These are phyloP conservation scores for Grosmannia huntii DNA, from an alignment of 2,329 filamentous ascomycete species.

Conservation along the genomic window DNA sequence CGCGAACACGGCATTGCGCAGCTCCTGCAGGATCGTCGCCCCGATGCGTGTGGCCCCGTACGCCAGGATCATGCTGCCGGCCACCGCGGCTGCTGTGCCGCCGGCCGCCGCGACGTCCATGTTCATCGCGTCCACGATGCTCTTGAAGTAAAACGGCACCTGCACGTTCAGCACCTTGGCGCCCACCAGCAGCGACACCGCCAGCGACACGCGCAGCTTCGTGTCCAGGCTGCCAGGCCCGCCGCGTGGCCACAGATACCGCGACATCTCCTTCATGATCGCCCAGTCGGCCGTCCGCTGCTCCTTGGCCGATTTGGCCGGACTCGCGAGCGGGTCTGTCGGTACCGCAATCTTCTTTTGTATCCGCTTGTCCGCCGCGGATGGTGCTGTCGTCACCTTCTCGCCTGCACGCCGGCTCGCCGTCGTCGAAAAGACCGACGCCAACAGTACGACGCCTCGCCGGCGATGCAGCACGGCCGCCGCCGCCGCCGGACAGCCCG, in stretches of 20 bases:
- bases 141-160: slow-evolving; percentile 98
- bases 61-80: slow-evolving; percentile 83
- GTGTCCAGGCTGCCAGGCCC: slow-evolving; percentile 75
- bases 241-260: slow-evolving; percentile 83
- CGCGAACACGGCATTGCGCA: slow-evolving; percentile 92
- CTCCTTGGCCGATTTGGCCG: slow-evolving; percentile 63
- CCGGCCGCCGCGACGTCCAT: slow-evolving; percentile 64
- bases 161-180: slow-evolving; percentile 96
- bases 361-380: too few relatives aligned
- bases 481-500: neutral
- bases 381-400: neutral
- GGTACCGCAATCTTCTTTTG: neutral
- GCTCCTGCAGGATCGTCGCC: slow-evolving; percentile 79
- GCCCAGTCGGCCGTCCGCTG: slow-evolving; percentile 97
- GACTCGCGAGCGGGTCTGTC: slow-evolving; percentile 45
- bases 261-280: slow-evolving; percentile 95
- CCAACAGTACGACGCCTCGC: neutral
- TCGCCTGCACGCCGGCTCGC: neutral
- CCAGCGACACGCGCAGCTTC: slow-evolving; percentile 71
- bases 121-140: slow-evolving; percentile 95
- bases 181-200: slow-evolving; percentile 71
- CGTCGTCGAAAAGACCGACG: neutral
- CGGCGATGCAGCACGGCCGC: neutral
- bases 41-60: slow-evolving; percentile 84
- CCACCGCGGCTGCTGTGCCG: slow-evolving; percentile 80